Evolutionary conservation across 73 alveolate species (phyloP), one percentile per base, ranked within the genome.

Genomic region (Stentor coeruleus): DNA sequence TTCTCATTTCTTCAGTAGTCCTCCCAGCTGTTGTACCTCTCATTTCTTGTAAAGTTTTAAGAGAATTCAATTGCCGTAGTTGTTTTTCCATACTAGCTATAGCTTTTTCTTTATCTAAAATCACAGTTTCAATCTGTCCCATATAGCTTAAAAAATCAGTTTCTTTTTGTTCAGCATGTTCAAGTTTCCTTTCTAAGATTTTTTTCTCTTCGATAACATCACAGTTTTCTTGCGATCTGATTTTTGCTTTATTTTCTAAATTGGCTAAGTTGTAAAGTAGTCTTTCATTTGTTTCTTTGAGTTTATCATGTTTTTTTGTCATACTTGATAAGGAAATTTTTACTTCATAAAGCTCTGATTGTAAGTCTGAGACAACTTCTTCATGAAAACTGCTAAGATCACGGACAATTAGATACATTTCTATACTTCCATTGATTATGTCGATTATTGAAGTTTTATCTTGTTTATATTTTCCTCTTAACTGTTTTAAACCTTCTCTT

Each of bases 21-120:
- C 37, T 66, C 33, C 79, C 79, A 0, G 28, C 28, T 28, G 79
- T 66, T 20, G 40, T 31, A 49, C 6, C 66, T 66, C 79, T 66
- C 40, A 66, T 66, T 66, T 66, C 79, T 33, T 66, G 79, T 26
- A 66, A 20, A 14, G n/a, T 66, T 66, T 66, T 66, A 37, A 66
- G 11, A 2, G 40, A 20, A 2, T 66, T 66, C 14, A 66, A 40
- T 33, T 31, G n/a, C 14, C 79, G n/a, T 66, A 66, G 14, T 33
- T 66, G 40, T 66, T 66, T 66, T 66, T 66, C 79, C 37, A 66
- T 20, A 20, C 37, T 20, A 0, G 79, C n/a, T 14, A 66, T 66
- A 28, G 36, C 79, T 33, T 66, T 66, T 66, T 66, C 79, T 33
- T 66, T 66, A 20, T 66, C 79, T 26, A 31, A 33, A 66, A 66